Conservation (phyloP, 169 alveolate genomes). For the Plasmodium gaboni region DNA sequence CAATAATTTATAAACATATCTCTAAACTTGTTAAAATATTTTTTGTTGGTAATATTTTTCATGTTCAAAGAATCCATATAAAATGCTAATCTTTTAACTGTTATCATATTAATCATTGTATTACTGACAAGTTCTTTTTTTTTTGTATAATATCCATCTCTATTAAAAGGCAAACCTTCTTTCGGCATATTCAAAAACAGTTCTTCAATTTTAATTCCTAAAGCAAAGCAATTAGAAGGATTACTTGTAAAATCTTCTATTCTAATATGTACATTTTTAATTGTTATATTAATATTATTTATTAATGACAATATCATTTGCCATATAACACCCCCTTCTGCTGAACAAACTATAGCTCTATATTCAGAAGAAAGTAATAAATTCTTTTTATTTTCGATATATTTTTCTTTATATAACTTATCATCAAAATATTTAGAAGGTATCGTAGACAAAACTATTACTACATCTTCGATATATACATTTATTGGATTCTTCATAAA, state of each 20-base stretch:
- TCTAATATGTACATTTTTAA: conserved; percentile 73
- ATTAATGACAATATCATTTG: conserved; percentile 73
- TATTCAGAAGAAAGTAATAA: conserved; percentile 69
- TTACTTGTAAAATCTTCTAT: conserved; percentile 74
- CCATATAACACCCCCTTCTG: conserved; percentile 78
- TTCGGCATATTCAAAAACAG: conserved; percentile 63
- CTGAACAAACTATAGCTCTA: conserved; percentile 68
- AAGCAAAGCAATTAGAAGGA: conserved; percentile 66
- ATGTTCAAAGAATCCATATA: conserved; percentile 69
- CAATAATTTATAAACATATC: conserved; percentile 8
- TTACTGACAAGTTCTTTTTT: conserved; percentile 65
- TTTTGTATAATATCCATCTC: conserved; percentile 75
- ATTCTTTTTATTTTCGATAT: conserved; percentile 68
- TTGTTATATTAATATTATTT: conserved; percentile 66
- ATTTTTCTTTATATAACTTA: conserved; percentile 74
- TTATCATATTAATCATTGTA: conserved; percentile 77
- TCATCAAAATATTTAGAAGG: conserved; percentile 75
- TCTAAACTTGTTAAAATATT: conserved; percentile 16
- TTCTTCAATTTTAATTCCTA: conserved; percentile 71
- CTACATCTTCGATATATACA: conserved; percentile 75
- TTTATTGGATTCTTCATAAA: conserved; percentile 75
- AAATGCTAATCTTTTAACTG: conserved; percentile 60
- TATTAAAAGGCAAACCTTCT: conserved; percentile 74
- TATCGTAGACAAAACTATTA: conserved; percentile 64
- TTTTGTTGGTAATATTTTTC: conserved; percentile 61